Percentiles rank a stretch among this genome's conserved stretches.
Evolutionary conservation across 73 alveolate genomes (phyloP).

Genomic region (Paramecium sonneborni): DNA sequence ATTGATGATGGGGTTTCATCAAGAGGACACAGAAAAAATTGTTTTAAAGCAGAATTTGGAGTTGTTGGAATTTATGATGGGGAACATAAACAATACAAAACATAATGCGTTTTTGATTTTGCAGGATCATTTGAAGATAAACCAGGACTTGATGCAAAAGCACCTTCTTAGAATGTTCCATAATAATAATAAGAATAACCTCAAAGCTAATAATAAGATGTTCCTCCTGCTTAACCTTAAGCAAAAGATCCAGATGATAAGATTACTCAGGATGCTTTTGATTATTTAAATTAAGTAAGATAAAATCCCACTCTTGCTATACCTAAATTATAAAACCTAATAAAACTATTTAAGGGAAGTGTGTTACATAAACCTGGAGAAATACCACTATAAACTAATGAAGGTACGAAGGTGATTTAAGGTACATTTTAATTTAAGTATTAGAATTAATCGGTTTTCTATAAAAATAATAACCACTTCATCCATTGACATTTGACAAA

Average conservation of each 20-base stretch:
- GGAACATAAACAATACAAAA: slow-evolving; percentile 1
- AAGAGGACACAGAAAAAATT: slow-evolving; percentile 84
- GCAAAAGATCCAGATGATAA: not conserved
- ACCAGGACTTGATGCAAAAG: not conserved
- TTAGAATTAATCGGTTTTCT: slow-evolving; percentile 73
- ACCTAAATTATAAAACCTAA: slow-evolving; percentile 10
- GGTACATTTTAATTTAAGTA: not conserved
- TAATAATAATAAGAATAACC: not conserved
- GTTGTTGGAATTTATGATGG: slow-evolving; percentile 23
- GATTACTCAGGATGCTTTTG: slow-evolving; percentile 19
- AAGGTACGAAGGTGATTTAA: not conserved
- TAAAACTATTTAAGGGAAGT: slow-evolving; percentile 52
- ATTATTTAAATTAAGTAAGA: slow-evolving; percentile 26
- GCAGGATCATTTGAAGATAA: not conserved
- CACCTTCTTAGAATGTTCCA: not conserved
- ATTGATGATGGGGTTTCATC: slow-evolving; percentile 85
- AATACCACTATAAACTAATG: not conserved
- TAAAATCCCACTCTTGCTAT: not conserved
- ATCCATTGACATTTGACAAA: slow-evolving; percentile 66
- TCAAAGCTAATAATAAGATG: not conserved
- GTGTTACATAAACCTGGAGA: slow-evolving; percentile 58
- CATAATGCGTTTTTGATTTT: slow-evolving; percentile 52
- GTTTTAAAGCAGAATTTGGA: slow-evolving; percentile 72
- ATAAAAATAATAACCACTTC: slow-evolving; percentile 68
- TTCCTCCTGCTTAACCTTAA: not conserved